Conservation (phyloP, 148 eudicot species). For the Vaccinium myrtillus region DNA sequence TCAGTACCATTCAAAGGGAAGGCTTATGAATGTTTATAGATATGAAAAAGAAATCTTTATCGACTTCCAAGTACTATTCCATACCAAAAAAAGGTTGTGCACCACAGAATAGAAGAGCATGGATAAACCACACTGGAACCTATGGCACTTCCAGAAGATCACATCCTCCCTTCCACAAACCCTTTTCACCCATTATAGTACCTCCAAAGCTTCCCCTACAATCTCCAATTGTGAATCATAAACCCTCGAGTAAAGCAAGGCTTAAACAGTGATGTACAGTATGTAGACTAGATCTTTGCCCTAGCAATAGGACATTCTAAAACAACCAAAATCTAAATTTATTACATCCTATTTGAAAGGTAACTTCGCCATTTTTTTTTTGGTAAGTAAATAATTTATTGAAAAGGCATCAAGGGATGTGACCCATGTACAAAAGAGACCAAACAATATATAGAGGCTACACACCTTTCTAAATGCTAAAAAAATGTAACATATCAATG, state of each 20-base stretch:
- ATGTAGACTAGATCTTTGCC: not conserved
- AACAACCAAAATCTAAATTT: not conserved
- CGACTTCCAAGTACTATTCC: not conserved
- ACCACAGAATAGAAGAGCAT: not conserved
- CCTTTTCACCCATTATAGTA: not conserved
- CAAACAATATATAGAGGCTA: too few relatives aligned
- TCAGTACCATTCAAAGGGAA: too few relatives aligned
- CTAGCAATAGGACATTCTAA: not conserved
- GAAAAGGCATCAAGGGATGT: too few relatives aligned
- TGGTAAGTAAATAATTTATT: too few relatives aligned
- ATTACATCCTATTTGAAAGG: not conserved
- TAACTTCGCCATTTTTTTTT: not conserved
- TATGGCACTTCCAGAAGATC: not conserved
- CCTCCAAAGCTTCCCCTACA: too few relatives aligned
- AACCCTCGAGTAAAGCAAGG: not conserved
- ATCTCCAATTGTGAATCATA: not conserved
- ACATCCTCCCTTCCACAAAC: not conserved
- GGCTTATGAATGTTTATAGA: too few relatives aligned
- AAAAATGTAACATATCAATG: too few relatives aligned
- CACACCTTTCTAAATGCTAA: too few relatives aligned
- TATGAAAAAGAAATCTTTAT: not conserved
- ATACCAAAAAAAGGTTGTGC: not conserved
- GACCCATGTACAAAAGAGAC: too few relatives aligned
- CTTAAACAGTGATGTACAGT: not conserved
- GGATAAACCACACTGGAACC: not conserved